Percentiles rank a stretch among this genome's conserved stretches.
Conservation (phyloP, 2,329 filamentous ascomycete species). For the Trichoderma sp. region DNA sequence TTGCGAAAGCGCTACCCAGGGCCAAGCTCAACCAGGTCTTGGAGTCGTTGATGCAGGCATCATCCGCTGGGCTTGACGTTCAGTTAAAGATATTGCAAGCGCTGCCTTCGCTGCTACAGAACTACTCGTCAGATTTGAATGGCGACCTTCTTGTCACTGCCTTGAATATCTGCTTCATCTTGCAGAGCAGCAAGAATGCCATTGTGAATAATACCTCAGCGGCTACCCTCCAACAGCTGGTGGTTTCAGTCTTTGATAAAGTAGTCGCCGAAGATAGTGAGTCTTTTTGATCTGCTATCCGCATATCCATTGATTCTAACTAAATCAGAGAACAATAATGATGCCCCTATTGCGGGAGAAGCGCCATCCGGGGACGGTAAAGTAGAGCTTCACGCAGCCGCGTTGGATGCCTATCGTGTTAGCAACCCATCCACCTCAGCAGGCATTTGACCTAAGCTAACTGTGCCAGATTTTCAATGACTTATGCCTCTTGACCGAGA, state of each 20-base stretch:
- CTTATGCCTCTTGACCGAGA: constrained; percentile 83
- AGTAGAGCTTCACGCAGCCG: constrained; percentile 70
- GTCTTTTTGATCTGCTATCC: constrained; percentile 34
- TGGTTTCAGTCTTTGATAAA: constrained; percentile 91
- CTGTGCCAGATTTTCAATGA: constrained; percentile 76
- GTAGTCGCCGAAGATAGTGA: constrained; percentile 78
- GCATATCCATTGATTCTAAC: not conserved
- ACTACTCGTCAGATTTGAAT: constrained; percentile 79
- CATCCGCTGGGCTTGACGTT: constrained; percentile 79
- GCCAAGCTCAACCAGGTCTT: constrained; percentile 82
- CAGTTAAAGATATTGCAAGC: constrained; percentile 96
- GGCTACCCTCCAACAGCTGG: constrained; percentile 92
- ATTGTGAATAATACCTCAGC: constrained; percentile 95
- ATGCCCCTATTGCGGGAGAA: constrained; percentile 63
- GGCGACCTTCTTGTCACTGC: constrained; percentile 79
- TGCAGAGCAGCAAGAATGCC: constrained; percentile 88
- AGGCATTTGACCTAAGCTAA: constrained; percentile 23
- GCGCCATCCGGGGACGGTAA: constrained; percentile 66
- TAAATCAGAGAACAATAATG: constrained; percentile 44
- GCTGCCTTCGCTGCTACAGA: constrained; percentile 83
- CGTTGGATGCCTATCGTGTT: constrained; percentile 81
- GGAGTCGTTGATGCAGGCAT: constrained; percentile 83
- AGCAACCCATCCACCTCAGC: constrained; percentile 26
- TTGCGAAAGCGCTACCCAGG: constrained; percentile 76
- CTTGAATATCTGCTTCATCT: constrained; percentile 85